phyloP scores from a whole-genome alignment of 305 asterid genomes.

The Plantago lanceolata region DNA sequence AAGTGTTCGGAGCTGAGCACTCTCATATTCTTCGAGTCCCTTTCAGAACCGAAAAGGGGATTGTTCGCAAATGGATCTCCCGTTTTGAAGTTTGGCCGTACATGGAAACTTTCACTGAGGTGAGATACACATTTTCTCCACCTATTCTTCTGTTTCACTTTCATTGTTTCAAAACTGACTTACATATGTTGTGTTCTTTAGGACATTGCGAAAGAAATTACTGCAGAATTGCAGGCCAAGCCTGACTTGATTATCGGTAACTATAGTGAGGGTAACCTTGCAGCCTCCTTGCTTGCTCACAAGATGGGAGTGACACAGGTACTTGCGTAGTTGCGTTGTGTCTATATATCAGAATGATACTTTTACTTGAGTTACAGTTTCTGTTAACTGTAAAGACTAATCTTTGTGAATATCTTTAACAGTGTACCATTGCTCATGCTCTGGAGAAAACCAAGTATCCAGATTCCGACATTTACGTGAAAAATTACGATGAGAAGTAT shows the following conservation, averaged over 20 bases:
- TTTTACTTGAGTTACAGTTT: not conserved
- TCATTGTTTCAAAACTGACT: not conserved
- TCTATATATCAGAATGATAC: not conserved
- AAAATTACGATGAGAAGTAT: conserved; percentile 64
- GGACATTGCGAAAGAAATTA: conserved; percentile 69
- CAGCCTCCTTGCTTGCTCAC: conserved; percentile 67
- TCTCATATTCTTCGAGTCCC: conserved; percentile 74
- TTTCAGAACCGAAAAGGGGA: conserved; percentile 66
- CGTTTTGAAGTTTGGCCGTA: conserved; percentile 89
- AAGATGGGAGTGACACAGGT: conserved; percentile 77
- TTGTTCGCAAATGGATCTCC: conserved; percentile 73
- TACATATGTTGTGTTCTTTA: conserved; percentile 13
- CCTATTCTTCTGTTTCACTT: not conserved
- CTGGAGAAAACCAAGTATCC: conserved; percentile 82
- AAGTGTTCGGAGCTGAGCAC: conserved; percentile 63
- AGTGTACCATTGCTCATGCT: conserved; percentile 82
- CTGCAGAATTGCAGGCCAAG: conserved; percentile 53
- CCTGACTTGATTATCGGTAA: conserved; percentile 80
- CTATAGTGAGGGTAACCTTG: conserved; percentile 80
- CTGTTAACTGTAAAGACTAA: not conserved
- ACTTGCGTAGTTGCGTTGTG: too few relatives aligned
- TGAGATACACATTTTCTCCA: conserved; percentile 11
- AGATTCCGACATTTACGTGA: conserved; percentile 61
- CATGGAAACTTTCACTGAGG: conserved; percentile 82
- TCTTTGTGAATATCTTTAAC: conserved; percentile 4